Evolutionary conservation across 1,284 basidiomycete genomes (phyloP).

Genomic region (Porphyrellus sp.): DNA sequence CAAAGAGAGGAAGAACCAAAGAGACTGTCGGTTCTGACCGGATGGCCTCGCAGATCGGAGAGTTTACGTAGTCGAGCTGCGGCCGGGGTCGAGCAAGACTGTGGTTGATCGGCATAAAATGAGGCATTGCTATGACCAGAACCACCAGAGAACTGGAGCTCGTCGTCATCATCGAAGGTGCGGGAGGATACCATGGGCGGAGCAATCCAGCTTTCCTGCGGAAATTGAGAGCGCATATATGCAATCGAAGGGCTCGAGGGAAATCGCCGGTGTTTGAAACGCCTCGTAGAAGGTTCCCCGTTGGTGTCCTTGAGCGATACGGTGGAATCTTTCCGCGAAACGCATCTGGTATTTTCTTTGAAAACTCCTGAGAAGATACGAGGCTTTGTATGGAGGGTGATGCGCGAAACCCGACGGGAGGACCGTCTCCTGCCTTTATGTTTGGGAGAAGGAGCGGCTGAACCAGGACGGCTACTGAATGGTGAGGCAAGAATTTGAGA

Average conservation of each 20-base stretch:
- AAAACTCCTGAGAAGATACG: conserved; percentile 23
- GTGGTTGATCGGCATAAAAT: conserved; percentile 23
- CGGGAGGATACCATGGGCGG: conserved; percentile 7
- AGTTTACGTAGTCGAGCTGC: conserved; percentile 2
- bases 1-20: not conserved
- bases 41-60: not conserved
- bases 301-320: conserved; percentile 18
- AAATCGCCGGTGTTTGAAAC: conserved; percentile 19
- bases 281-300: conserved; percentile 1
- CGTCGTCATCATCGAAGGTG: not conserved
- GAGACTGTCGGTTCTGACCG: not conserved
- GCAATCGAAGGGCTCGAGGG: conserved; percentile 24
- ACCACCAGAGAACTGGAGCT: conserved; percentile 3
- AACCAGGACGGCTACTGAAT: conserved; percentile 42
- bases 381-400: conserved; percentile 20
- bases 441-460: conserved; percentile 42
- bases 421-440: conserved; percentile 6
- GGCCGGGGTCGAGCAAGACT: conserved; percentile 27
- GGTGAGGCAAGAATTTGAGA: conserved; percentile 33
- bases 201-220: conserved; percentile 13
- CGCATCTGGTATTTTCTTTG: conserved; percentile 17
- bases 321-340: conserved; percentile 21
- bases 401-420: conserved; percentile 10
- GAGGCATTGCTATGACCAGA: conserved; percentile 7
- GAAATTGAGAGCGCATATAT: conserved; percentile 29